Evolutionary conservation across 495 filamentous ascomycete species (phyloP), one percentile per base, ranked within the genome.

Genomic region (Penicillium pancosmium): DNA sequence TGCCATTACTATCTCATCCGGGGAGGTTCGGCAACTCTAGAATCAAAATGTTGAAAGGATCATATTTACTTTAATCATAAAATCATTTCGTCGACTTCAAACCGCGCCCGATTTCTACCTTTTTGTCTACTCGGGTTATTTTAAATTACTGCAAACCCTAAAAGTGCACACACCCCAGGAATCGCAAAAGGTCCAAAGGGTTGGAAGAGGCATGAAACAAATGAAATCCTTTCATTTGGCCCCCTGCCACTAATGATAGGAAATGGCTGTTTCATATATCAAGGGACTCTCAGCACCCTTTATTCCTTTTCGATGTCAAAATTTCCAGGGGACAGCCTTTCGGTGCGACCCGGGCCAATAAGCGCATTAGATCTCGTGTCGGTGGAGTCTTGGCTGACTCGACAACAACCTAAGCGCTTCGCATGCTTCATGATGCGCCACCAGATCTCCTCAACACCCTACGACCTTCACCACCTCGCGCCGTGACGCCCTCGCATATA

Each of bases 361-460:
- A 19, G 21, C 46, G 23, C 46, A 3, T n/a, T 0, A n/a, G 16
- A 9, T 44, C 41, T 19, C 41, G 7, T 44, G n/a, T 8, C 5
- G 15, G 46, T 48, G 46, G 46, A 48, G 46, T 27, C 46, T 21
- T 21, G 19, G 19, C 46, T 48, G 19, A 48, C 46, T 48, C 21
- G 46, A n/a, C 46, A 13, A 23, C 21, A 25, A 48, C 46, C 46
- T 48, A 48, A 48, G 46, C 46, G 46, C 46, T 19, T 48, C 23
- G 8, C 18, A 48, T 48, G 46, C 46, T 27, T 48, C 46, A 23
- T 15, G 15, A 27, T 48, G 9, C 18, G 46, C 46, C 46, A 48
- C 21, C 46, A 48, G 9, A 27, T 25, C 46, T 19, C 11, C 10
- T 48, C 10, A n/a, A 27, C 46, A 27, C 46, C 46, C 10, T 23